These are phyloP conservation scores for Morella rubra DNA, from an alignment of 306 rosid genomes.

Conservation along the genomic window DNA sequence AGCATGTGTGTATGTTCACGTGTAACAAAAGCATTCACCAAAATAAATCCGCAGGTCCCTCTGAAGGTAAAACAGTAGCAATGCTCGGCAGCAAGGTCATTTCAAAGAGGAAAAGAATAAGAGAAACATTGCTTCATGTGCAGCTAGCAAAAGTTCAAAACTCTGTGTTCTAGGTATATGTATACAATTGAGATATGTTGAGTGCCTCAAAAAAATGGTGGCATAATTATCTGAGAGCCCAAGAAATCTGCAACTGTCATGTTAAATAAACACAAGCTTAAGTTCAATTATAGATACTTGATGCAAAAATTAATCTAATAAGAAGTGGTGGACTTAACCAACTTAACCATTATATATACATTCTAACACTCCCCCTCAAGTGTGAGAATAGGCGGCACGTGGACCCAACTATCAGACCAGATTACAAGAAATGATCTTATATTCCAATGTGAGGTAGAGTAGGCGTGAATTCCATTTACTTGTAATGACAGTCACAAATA, in stretches of 20 bases:
- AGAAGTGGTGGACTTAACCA: too few species aligned
- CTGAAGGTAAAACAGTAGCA: neutral
- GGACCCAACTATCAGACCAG: too few species aligned
- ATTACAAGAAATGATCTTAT: too few species aligned
- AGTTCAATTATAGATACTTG: neutral
- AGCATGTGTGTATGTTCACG: neutral
- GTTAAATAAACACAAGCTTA: neutral
- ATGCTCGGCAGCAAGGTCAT: conserved; percentile 2
- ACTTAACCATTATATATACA: too few species aligned
- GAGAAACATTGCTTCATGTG: neutral
- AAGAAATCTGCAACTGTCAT: neutral
- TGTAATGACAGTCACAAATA: neutral
- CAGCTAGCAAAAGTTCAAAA: neutral
- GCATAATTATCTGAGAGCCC: neutral
- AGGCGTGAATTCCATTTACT: neutral
- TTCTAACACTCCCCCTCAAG: too few species aligned
- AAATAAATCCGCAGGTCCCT: neutral
- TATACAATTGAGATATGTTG: neutral
- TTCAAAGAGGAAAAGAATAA: neutral
- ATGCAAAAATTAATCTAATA: too few species aligned
- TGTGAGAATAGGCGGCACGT: too few species aligned
- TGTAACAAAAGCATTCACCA: neutral
- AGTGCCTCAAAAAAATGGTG: neutral
- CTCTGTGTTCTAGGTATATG: neutral
- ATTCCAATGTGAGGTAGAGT: neutral